Base-by-base conservation (phyloP, 208 protist species). In the Blechomonas ayalai region DNA sequence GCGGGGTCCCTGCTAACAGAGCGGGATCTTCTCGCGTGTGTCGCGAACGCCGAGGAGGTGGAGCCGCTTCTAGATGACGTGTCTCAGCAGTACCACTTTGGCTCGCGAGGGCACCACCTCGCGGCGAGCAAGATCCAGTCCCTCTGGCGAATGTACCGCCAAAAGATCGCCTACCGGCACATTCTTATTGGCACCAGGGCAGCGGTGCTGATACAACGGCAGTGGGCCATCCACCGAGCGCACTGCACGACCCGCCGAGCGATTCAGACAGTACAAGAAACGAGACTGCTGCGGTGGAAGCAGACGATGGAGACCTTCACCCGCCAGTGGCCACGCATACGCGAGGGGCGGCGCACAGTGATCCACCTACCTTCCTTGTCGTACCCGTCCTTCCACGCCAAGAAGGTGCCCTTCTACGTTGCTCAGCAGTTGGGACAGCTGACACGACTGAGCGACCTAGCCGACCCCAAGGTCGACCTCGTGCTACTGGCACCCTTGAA, bases 291-390 rank as follows among this genome's bases (percentile, higher is more conserved):
- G 26, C 67, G 68, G 23, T 95, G 88, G 84, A 59, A 60, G 27
- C 62, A 81, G 33, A 92, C 82, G 10, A 90, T 91, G 82, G 82
- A 75, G n/a, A 56, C 73, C 1, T 95, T 95, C 58, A 69, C 45
- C 5, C 41, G 46, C 13, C 47, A 57, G 3, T 95, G 88, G 84
- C 71, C 72, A 0, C 38, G 54, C 24, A 90, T 91, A 24, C 61
- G 74, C n/a, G 54, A 72, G 5, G 45, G 47, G 7, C 56, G 64
- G 1, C 69, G 88, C 26, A 72, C 62, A n/a, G 52, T 92, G 46
- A 64, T 95, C 44, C 88, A 95, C 67, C 38, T 92, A 4, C 84
- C 88, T 9, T 95, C 88, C 9, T 58, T 95, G 13, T 93, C 84
- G 9, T 82, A 78, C 39, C 79, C 82, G 6, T 42, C 71, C 3